phyloP scores from a whole-genome alignment of 495 filamentous ascomycete genomes.

The Lentithecium fluviatile region DNA sequence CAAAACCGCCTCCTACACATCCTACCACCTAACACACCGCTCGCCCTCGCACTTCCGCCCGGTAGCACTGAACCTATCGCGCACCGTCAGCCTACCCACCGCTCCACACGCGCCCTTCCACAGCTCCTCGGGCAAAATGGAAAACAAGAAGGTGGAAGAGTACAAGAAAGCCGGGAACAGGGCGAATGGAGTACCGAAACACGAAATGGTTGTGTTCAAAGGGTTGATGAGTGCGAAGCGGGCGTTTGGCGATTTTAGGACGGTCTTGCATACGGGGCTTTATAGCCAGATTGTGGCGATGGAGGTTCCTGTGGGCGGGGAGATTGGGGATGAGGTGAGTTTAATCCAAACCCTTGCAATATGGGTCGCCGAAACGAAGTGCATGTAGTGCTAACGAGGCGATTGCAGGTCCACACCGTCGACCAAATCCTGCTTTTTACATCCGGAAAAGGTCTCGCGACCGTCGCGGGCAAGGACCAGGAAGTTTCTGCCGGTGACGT shows the following conservation, averaged over 20 bases:
- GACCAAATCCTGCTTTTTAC: constrained; percentile 67
- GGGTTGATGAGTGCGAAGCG: constrained; percentile 53
- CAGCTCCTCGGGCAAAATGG: background rate
- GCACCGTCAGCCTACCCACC: background rate
- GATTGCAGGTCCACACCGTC: constrained; percentile 50
- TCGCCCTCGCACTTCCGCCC: constrained; percentile 3
- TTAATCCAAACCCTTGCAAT: constrained; percentile 6
- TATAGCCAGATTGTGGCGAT: constrained; percentile 64
- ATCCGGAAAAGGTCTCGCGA: constrained; percentile 55
- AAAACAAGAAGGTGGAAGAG: background rate
- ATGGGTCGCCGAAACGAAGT: too few relatives aligned
- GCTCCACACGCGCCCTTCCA: background rate
- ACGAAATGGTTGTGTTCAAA: constrained; percentile 61
- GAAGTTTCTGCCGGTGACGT: constrained; percentile 59
- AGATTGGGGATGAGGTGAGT: constrained; percentile 68
- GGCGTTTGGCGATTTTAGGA: constrained; percentile 57
- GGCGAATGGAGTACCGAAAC: constrained; percentile 43
- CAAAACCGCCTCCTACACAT: constrained; percentile 21
- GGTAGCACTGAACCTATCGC: background rate
- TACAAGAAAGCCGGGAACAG: constrained; percentile 20
- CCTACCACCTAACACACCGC: constrained; percentile 9
- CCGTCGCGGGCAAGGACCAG: constrained; percentile 59
- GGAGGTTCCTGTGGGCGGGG: constrained; percentile 62
- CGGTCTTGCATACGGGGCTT: constrained; percentile 61
- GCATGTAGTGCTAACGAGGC: background rate